Percentiles rank a stretch among this genome's conserved stretches.
Conservation (phyloP, 2,329 filamentous ascomycete species). For the Teratosphaeria viscida region DNA sequence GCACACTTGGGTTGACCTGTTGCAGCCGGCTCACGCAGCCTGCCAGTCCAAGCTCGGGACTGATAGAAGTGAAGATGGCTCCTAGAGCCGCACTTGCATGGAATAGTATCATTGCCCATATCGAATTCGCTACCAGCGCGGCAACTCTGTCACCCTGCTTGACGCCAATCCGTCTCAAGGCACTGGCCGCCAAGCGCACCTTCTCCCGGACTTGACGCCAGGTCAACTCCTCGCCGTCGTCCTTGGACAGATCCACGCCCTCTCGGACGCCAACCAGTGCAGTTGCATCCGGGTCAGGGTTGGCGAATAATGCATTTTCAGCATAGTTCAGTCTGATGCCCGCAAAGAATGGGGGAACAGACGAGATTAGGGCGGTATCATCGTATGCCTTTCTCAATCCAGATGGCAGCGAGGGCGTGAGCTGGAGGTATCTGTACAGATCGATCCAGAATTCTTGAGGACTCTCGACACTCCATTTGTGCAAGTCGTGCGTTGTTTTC, state of each 20-base stretch:
- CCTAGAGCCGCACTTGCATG: slow-evolving; percentile 33
- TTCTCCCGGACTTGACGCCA: slow-evolving; percentile 31
- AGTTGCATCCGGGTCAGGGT: slow-evolving; percentile 24
- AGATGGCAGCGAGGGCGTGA: slow-evolving; percentile 27
- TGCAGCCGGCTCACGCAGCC: slow-evolving; percentile 29
- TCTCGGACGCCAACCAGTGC: slow-evolving; percentile 34
- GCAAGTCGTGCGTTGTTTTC: slow-evolving; percentile 26
- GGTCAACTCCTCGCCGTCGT: slow-evolving; percentile 28
- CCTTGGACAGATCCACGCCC: slow-evolving; percentile 20
- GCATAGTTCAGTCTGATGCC: slow-evolving; percentile 30
- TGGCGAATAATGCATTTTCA: slow-evolving; percentile 31
- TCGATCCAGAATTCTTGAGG: slow-evolving; percentile 36
- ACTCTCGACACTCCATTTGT: slow-evolving; percentile 30
- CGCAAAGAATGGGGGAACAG: slow-evolving; percentile 31
- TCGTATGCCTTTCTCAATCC: slow-evolving; percentile 29
- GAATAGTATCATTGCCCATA: slow-evolving; percentile 33
- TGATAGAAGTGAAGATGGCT: slow-evolving; percentile 35
- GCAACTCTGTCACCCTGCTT: slow-evolving; percentile 30
- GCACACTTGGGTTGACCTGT: slow-evolving; percentile 30
- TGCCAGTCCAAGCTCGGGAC: slow-evolving; percentile 32
- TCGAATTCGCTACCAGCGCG: slow-evolving; percentile 34
- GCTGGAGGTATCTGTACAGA: slow-evolving; percentile 29
- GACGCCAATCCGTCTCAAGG: slow-evolving; percentile 28
- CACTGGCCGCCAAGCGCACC: slow-evolving; percentile 29
- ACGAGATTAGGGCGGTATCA: slow-evolving; percentile 25